These are phyloP conservation scores for Zizania palustris DNA, from an alignment of 202 grass and related monocot species.

Conservation along the genomic window DNA sequence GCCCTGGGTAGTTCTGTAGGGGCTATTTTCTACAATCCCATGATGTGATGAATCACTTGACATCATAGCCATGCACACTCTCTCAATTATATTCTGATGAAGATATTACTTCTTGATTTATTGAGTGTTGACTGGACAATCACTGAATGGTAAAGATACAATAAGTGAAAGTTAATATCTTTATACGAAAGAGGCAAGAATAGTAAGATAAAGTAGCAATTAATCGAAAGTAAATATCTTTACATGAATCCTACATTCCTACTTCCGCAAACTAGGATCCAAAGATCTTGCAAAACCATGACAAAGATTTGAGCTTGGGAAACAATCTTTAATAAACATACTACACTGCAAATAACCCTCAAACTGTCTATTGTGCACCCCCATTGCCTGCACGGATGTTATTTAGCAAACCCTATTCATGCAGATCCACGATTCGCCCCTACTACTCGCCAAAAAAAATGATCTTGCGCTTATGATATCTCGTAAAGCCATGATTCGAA, in stretches of 20 bases:
- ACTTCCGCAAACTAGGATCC: not conserved
- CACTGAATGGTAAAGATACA: conserved; percentile 24
- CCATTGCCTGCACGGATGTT: not conserved
- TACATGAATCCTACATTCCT: not conserved
- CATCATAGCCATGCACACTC: conserved; percentile 51
- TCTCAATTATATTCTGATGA: conserved; percentile 35
- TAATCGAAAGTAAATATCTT: conserved; percentile 9
- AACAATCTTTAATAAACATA: not conserved
- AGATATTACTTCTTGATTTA: conserved; percentile 25
- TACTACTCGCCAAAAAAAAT: not conserved
- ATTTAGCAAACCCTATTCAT: not conserved
- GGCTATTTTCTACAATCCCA: conserved; percentile 60
- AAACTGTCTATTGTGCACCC: not conserved
- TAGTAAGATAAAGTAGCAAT: conserved; percentile 19
- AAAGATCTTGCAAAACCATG: conserved; percentile 21
- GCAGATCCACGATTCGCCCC: not conserved
- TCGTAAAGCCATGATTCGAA: no score
- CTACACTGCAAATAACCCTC: not conserved
- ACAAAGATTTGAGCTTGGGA: not conserved
- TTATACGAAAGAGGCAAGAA: not conserved
- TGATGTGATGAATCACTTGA: conserved; percentile 55
- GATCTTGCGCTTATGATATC: not conserved
- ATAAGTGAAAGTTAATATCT: no score
- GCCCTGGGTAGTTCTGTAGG: conserved; percentile 44
- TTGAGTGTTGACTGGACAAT: conserved; percentile 19